Base-by-base conservation (phyloP, 495 filamentous ascomycete genomes). In the Xylaria palmicola region DNA sequence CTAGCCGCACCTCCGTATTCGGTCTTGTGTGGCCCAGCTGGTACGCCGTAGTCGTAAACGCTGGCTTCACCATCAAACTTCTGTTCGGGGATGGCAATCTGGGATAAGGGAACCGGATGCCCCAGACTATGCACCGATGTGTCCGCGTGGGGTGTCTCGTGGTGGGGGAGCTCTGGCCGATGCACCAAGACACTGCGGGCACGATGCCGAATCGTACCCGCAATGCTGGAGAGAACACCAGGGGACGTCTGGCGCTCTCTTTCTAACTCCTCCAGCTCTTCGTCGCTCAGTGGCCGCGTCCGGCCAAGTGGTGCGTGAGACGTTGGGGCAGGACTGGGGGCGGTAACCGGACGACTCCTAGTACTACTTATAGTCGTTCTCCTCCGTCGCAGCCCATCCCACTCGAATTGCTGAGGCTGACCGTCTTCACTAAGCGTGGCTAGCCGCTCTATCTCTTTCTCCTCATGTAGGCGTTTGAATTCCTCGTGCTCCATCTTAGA, bases 321-420 rank as follows among this genome's bases (percentile, higher is more conserved):
- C 7, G 77, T 76, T 13, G 73, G 70, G 12, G 71, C 72, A 7
- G 74, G 72, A 44, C 65, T 71, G 22, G 69, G 72, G 53, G 69
- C 67, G 26, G 72, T 72, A 56, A 70, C 68, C 39, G 72, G 65
- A 47, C 71, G 76, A 59, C 64, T 74, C 52, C 69, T 65, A 15
- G 65, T 67, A 64, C 82, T 80, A 19, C 81, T 80, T 39, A 87
- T 58, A 10, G 87, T 80, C 9, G 94, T 98, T 68, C 86, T 89
- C 53, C 94, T 85, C 60, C 94, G 81, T 65, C 92, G 83, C 57
- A 98, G 79, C 20, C 94, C 94, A 78, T 98, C 94, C 91, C 92
- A 98, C 75, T 98, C 92, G 53, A 91, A 85, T 30, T 86, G 75
- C 19, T 67, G 69, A 24, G 54, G 60, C 20, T 59, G 61, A 3